Base-by-base conservation (phyloP, 2,329 filamentous ascomycete species). In the Fusarium haematococcum region DNA sequence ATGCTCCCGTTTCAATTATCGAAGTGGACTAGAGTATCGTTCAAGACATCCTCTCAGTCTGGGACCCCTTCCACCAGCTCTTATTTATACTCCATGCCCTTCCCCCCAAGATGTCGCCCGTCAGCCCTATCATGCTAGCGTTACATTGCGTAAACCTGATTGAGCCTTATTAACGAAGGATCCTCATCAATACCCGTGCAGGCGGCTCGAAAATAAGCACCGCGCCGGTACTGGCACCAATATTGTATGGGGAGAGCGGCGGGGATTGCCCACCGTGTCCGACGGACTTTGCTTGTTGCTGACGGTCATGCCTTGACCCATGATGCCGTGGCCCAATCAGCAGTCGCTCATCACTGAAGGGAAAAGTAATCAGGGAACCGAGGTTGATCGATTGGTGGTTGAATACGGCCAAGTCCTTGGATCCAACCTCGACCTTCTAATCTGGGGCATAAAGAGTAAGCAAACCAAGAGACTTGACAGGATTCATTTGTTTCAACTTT, bases 401-500 rank as follows among this genome's bases (percentile, higher is more conserved):
- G 48, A 52, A n/a, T 52, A 32, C 48, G 48, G 48, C 48, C 48
- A 11, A 20, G 27, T n/a, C 48, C 27, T 32, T 52, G 27, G 25
- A 52, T 32, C 10, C 48, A 52, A 52, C 48, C 25, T 50, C 45
- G 25, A 27, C 45, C 45, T 30, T 48, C 43, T 48, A n/a, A 16
- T 50, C 45, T 50, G 23, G 25, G 45, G 3, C 45, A 50, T 37
- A 16, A 59, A 16, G 30, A n/a, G 14, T 30, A n/a, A 20, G n/a
- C 11, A 30, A 5, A 23, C 14, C 10, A 37, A 35, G 33, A 23
- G 43, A 33, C n/a, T 23, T 57, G 25, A 59, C 27, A 62, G 6
- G 45, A 57, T 48, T 43, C 59, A 54, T 63, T 11, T 63, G 16
- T 33, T 50, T 58, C 30, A 57, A 57, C 56, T 57, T 72, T 68